Percentiles rank a stretch among this genome's conserved stretches.
phyloP scores from a whole-genome alignment of 768 basidiomycete species.

The Harrya chromipes region DNA sequence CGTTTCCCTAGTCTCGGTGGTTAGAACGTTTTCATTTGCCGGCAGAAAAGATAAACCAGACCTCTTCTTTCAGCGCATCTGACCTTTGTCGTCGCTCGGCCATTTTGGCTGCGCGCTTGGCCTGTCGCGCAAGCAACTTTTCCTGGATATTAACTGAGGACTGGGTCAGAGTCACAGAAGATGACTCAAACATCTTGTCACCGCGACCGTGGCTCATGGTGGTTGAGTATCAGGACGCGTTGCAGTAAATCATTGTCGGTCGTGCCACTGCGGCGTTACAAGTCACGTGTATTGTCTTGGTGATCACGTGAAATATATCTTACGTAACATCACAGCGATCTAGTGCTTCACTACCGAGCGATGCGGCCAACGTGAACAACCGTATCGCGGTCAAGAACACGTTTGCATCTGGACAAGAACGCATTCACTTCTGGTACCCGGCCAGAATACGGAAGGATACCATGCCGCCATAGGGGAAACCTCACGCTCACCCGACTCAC shows the following conservation, averaged over 20 bases:
- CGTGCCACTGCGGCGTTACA: too few species aligned
- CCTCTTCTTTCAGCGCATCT: slow-evolving; percentile 31
- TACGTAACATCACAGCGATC: too few species aligned
- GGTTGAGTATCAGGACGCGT: too few species aligned
- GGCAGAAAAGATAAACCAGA: neutral
- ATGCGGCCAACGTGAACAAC: slow-evolving; percentile 83
- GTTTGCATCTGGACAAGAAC: slow-evolving; percentile 66
- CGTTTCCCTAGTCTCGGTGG: slow-evolving; percentile 38
- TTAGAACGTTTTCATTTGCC: neutral
- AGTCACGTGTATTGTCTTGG: too few species aligned
- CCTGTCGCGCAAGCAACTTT: slow-evolving; percentile 8
- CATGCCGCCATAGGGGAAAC: slow-evolving; percentile 92
- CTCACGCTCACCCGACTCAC: slow-evolving; percentile 20
- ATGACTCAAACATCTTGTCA: neutral
- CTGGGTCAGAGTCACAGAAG: neutral
- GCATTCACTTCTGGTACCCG: slow-evolving; percentile 52
- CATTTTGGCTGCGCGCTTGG: slow-evolving; percentile 16
- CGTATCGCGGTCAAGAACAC: slow-evolving; percentile 61
- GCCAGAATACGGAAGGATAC: slow-evolving; percentile 63
- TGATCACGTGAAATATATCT: too few species aligned
- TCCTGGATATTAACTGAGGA: neutral
- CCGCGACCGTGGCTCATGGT: neutral
- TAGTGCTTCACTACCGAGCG: slow-evolving; percentile 89
- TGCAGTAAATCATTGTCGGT: too few species aligned
- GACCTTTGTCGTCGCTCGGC: slow-evolving; percentile 19